A percentile compares a stretch with the other conserved stretches of the same genome.
Conservation (phyloP, 805 yeast species). For the Cyberlindnera mycetangii region DNA sequence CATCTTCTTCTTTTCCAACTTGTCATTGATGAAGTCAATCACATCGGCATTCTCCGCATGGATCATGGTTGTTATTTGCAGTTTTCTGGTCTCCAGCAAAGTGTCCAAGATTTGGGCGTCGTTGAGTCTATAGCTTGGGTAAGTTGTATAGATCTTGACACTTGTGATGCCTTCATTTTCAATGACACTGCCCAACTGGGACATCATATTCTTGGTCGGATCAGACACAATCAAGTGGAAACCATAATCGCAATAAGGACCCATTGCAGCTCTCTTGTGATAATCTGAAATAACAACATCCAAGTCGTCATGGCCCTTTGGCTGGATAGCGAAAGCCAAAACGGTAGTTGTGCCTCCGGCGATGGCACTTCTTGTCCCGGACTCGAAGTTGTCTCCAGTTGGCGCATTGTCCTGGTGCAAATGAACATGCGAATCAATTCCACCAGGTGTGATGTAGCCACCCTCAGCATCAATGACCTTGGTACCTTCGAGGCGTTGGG, state of each 20-base stretch:
- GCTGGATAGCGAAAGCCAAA: slow-evolving; percentile 45
- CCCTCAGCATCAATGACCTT: slow-evolving; percentile 44
- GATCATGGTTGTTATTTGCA: slow-evolving; percentile 45
- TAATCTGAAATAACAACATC: slow-evolving; percentile 32
- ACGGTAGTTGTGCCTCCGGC: slow-evolving; percentile 52
- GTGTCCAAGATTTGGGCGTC: slow-evolving; percentile 41
- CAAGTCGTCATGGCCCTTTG: slow-evolving; percentile 30
- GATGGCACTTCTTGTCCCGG: slow-evolving; percentile 44
- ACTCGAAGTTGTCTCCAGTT: slow-evolving; percentile 42
- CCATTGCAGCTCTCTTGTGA: slow-evolving; percentile 30
- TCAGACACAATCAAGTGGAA: slow-evolving; percentile 43
- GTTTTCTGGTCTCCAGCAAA: slow-evolving; percentile 36
- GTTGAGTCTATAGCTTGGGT: slow-evolving; percentile 38
- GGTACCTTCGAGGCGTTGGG: slow-evolving; percentile 26
- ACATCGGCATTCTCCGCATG: slow-evolving; percentile 53
- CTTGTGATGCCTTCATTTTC: slow-evolving; percentile 25
- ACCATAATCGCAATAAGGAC: slow-evolving; percentile 45
- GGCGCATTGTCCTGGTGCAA: slow-evolving; percentile 41
- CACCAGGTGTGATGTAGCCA: slow-evolving; percentile 48
- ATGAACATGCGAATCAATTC: slow-evolving; percentile 50
- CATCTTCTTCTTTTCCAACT: slow-evolving; percentile 35
- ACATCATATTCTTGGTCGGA: slow-evolving; percentile 31
- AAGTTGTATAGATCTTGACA: slow-evolving; percentile 40
- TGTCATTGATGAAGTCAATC: slow-evolving; percentile 39
- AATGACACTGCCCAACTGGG: slow-evolving; percentile 34